These are phyloP conservation scores for Globisporangium recalcitrans DNA, from an alignment of 352 stramenopile species.

Conservation along the genomic window DNA sequence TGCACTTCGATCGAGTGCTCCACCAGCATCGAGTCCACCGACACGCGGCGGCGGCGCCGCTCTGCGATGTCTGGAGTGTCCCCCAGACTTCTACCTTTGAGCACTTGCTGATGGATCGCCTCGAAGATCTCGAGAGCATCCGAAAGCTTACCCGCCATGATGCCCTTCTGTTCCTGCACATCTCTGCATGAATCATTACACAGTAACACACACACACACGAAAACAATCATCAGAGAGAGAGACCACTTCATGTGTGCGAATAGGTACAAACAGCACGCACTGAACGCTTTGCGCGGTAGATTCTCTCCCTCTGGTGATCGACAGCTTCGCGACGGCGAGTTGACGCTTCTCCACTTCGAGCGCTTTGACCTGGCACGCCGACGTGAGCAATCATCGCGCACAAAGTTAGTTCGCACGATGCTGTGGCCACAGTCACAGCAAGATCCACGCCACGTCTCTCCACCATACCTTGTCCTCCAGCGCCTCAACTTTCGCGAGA, in stretches of 20 bases:
- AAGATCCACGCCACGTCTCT: neutral
- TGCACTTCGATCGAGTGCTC: slow-evolving; percentile 13
- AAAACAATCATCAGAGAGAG: neutral
- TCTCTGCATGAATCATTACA: neutral
- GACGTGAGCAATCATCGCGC: too few species aligned
- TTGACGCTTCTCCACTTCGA: slow-evolving; percentile 1
- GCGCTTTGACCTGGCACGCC: neutral
- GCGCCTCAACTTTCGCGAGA: neutral
- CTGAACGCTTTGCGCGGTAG: slow-evolving; percentile 1
- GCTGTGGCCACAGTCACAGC: neutral
- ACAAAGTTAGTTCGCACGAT: neutral
- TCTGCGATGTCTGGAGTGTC: too few species aligned
- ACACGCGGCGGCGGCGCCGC: slow-evolving; percentile 4
- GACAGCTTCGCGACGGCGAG: neutral
- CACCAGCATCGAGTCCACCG: slow-evolving; percentile 7
- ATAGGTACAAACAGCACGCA: neutral
- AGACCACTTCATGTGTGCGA: neutral
- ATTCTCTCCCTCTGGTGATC: neutral
- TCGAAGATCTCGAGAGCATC: slow-evolving; percentile 8
- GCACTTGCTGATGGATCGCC: slow-evolving; percentile 1
- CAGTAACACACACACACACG: neutral
- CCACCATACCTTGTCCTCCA: neutral
- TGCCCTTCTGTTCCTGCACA: neutral
- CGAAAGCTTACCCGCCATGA: neutral
- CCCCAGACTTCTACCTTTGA: neutral